Conservation (phyloP, 257 asterid species). For the Solanum boliviense region DNA sequence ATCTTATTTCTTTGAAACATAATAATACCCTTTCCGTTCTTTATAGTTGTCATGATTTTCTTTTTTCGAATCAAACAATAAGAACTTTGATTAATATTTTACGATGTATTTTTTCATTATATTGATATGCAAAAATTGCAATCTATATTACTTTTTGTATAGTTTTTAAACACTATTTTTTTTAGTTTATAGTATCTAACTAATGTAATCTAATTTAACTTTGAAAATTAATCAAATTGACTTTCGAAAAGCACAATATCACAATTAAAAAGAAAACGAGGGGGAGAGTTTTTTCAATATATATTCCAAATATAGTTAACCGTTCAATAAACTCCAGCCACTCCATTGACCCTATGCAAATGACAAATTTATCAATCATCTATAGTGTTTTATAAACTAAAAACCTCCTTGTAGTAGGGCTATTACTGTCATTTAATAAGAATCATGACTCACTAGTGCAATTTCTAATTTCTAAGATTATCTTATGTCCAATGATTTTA, state of each 20-base stretch:
- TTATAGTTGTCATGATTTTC: too few relatives aligned
- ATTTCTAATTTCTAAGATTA: neutral
- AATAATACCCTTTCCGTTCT: neutral
- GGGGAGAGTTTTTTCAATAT: neutral
- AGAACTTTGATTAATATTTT: neutral
- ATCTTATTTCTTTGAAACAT: neutral
- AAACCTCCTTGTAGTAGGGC: neutral
- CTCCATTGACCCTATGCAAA: neutral
- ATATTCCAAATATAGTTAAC: too few relatives aligned
- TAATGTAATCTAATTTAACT: too few relatives aligned
- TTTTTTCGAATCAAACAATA: too few relatives aligned
- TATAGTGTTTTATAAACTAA: neutral
- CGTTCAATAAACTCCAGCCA: neutral
- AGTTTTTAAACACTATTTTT: too few relatives aligned
- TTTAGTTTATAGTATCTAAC: too few relatives aligned
- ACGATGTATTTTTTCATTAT: too few relatives aligned
- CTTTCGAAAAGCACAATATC: too few relatives aligned
- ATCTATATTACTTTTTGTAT: too few relatives aligned
- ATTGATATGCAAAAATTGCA: too few relatives aligned
- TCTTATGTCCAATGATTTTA: neutral
- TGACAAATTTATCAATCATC: neutral
- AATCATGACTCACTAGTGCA: neutral
- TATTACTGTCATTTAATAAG: neutral
- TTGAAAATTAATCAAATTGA: too few relatives aligned
- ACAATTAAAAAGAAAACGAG: neutral